A percentile compares a stretch with the other conserved stretches of the same genome.
These are phyloP conservation scores for Leccinum fibrillosum DNA, from an alignment of 768 basidiomycete species.

Conservation along the genomic window DNA sequence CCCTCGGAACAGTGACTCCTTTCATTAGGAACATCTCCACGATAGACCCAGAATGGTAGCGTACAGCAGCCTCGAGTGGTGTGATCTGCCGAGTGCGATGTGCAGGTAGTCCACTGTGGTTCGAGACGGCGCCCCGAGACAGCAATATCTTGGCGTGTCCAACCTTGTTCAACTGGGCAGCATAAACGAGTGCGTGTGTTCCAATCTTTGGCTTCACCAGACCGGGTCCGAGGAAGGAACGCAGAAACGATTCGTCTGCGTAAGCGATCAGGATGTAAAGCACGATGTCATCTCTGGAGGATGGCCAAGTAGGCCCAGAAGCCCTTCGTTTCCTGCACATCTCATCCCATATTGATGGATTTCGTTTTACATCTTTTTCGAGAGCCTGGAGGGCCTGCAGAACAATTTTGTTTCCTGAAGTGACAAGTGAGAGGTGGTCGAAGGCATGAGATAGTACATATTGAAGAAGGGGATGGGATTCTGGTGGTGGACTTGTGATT, in stretches of 20 bases:
- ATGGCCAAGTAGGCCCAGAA: not conserved
- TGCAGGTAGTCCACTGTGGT: not conserved
- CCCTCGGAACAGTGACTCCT: not conserved
- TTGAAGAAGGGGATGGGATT: conserved; percentile 1
- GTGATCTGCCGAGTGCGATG: not conserved
- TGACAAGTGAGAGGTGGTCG: conserved; percentile 1
- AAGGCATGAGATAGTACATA: conserved; percentile 1
- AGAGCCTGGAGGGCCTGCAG: not conserved
- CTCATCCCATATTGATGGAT: conserved; percentile 2
- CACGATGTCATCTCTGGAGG: not conserved
- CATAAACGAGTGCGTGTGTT: not conserved
- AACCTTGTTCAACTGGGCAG: not conserved
- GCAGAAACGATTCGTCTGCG: not conserved
- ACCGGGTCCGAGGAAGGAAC: not conserved
- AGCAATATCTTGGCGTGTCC: not conserved
- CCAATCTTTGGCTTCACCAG: not conserved
- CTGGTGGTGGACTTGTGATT: not conserved
- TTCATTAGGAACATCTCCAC: not conserved
- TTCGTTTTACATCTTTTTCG: not conserved
- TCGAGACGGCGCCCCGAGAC: not conserved
- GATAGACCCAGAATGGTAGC: not conserved
- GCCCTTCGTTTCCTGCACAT: not conserved
- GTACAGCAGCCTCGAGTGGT: not conserved
- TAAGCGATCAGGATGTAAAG: not conserved
- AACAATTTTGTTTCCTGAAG: not conserved